These are phyloP conservation scores for Striga asiatica DNA, from an alignment of 257 asterid species.

Conservation along the genomic window DNA sequence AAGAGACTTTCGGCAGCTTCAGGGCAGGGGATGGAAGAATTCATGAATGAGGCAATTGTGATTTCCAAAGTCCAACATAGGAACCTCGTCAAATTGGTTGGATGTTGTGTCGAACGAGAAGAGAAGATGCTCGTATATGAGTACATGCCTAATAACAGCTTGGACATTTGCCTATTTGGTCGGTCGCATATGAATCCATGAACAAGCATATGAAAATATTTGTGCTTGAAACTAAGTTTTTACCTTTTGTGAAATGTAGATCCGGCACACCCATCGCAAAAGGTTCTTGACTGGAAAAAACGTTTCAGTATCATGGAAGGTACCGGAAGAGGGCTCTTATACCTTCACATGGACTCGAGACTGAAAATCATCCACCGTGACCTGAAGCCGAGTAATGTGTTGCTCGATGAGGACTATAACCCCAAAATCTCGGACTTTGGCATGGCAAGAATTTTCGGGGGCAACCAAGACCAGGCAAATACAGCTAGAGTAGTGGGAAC, in stretches of 20 bases:
- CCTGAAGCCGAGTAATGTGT: constrained; percentile 28
- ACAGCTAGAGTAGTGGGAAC: constrained; percentile 34
- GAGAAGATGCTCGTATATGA: constrained; percentile 31
- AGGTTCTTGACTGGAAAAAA: constrained; percentile 21
- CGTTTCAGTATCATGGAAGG: constrained; percentile 26
- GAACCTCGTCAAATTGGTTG: constrained; percentile 27
- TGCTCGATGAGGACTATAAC: constrained; percentile 29
- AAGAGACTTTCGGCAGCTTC: constrained; percentile 33
- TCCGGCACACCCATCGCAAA: background rate
- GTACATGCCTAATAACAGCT: constrained; percentile 30
- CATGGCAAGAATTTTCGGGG: constrained; percentile 35
- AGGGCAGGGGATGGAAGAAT: constrained; percentile 28
- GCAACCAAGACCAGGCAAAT: constrained; percentile 23
- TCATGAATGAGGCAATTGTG: constrained; percentile 31
- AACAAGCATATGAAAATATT: background rate
- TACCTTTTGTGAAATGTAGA: constrained; percentile 9
- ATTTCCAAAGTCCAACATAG: constrained; percentile 38
- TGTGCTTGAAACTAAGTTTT: background rate
- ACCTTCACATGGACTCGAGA: constrained; percentile 35
- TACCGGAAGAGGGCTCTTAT: constrained; percentile 27
- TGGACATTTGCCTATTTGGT: constrained; percentile 29
- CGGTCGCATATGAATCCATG: background rate
- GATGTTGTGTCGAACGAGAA: constrained; percentile 28
- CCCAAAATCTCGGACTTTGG: constrained; percentile 39
- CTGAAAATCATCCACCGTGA: constrained; percentile 31